Evolutionary conservation across 176 grass and related monocot species (phyloP).

Genomic region (Oryza coarctata): DNA sequence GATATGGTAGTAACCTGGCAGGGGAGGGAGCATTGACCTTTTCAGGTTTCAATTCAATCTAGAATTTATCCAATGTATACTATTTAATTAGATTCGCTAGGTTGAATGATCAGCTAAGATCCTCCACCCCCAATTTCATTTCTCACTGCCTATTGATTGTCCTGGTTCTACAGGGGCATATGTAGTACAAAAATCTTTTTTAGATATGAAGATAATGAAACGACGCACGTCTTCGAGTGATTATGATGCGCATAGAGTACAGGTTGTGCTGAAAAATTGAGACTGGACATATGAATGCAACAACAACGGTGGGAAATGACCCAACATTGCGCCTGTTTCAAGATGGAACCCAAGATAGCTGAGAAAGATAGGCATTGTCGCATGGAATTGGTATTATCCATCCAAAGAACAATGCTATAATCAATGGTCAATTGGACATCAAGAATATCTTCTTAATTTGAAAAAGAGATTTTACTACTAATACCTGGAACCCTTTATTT

Average conservation of each 20-base stretch:
- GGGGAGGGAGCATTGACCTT: neutral
- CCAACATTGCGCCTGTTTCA: neutral
- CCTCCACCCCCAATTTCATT: neutral
- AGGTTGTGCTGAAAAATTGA: neutral
- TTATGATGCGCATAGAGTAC: neutral
- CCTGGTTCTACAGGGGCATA: neutral
- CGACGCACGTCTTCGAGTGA: neutral
- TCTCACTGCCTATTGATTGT: neutral
- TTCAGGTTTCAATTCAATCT: neutral
- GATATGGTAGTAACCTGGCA: too few relatives aligned
- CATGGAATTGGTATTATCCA: neutral
- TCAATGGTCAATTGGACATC: neutral
- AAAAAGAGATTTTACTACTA: neutral
- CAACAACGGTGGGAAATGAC: neutral
- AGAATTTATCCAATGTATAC: neutral
- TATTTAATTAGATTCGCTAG: neutral
- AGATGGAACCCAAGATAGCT: neutral
- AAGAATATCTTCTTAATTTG: neutral
- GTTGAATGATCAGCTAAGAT: neutral
- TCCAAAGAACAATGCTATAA: neutral
- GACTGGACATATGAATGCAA: neutral
- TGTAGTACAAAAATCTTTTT: neutral
- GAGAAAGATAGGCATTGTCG: neutral
- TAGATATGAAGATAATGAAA: neutral
- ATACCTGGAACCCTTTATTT: neutral